phyloP scores from a whole-genome alignment of 345 rosid species.

The Cardamine resedifolia region DNA sequence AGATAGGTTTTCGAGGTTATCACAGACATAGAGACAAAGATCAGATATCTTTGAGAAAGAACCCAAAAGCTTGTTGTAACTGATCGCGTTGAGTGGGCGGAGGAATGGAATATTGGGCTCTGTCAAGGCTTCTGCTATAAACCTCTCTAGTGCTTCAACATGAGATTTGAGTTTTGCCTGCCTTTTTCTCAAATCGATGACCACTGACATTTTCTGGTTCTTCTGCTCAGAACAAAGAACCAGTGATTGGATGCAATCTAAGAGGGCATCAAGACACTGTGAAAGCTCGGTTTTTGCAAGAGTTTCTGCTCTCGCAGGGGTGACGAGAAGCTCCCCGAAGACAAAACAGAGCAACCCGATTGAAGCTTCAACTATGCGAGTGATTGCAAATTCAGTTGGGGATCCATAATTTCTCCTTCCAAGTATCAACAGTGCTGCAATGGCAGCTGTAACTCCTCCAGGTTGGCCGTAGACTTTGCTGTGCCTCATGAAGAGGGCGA shows the following conservation, averaged over 20 bases:
- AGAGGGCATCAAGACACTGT: slow-evolving; percentile 34
- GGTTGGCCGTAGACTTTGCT: slow-evolving; percentile 68
- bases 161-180: slow-evolving; percentile 42
- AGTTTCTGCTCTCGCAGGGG: slow-evolving; percentile 58
- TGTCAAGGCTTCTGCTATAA: slow-evolving; percentile 47
- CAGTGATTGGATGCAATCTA: slow-evolving; percentile 34
- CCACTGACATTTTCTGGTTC: slow-evolving; percentile 27
- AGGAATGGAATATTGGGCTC: slow-evolving; percentile 64
- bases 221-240: slow-evolving; percentile 35
- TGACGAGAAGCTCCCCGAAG: slow-evolving; percentile 45
- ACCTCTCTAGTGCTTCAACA: slow-evolving; percentile 36
- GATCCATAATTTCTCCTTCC: slow-evolving; percentile 61
- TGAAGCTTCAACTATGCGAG: slow-evolving; percentile 57
- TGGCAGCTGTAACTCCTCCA: slow-evolving; percentile 57
- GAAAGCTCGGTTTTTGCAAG: slow-evolving; percentile 54
- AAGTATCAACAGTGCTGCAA: slow-evolving; percentile 60
- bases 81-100: slow-evolving; percentile 44
- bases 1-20: slow-evolving; percentile 40
- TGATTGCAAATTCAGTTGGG: slow-evolving; percentile 56
- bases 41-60: slow-evolving; percentile 48
- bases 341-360: slow-evolving; percentile 60
- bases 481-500: slow-evolving; percentile 57
- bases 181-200: slow-evolving; percentile 35
- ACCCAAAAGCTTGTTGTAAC: slow-evolving; percentile 44
- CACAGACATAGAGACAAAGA: slow-evolving; percentile 43